These are phyloP conservation scores for Knufia petricola DNA, from an alignment of 2,329 filamentous ascomycete species.

Conservation along the genomic window DNA sequence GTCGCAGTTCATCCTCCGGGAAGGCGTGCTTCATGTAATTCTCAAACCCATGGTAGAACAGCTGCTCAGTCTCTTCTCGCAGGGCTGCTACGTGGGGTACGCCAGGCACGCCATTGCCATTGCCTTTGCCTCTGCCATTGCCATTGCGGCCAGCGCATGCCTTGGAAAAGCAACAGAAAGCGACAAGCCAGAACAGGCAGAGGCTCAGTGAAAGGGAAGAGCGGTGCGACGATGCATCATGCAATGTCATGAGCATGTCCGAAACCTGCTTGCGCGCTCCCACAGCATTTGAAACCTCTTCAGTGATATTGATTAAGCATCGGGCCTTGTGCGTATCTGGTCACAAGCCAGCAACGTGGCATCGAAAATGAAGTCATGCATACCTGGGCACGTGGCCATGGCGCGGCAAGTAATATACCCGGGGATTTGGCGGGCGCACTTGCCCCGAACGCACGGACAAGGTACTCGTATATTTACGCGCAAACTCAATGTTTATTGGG, in stretches of 20 bases:
- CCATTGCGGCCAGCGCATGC: neutral
- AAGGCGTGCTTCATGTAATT: constrained; percentile 93
- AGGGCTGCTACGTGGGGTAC: constrained; percentile 4
- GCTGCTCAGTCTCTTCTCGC: constrained; percentile 46
- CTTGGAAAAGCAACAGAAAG: neutral
- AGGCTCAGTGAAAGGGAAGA: neutral
- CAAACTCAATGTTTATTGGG: too few relatives aligned
- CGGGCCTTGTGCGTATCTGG: neutral
- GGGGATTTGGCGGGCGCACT: too few relatives aligned
- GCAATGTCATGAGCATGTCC: constrained; percentile 10
- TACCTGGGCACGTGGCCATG: neutral
- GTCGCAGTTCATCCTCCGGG: constrained; percentile 88
- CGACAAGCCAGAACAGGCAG: neutral
- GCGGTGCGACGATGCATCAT: constrained; percentile 9
- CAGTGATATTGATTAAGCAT: too few relatives aligned
- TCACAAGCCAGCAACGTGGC: neutral
- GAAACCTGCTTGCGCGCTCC: neutral
- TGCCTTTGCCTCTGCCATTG: too few relatives aligned
- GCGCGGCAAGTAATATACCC: too few relatives aligned
- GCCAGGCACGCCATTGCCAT: constrained; percentile 5
- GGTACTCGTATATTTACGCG: too few relatives aligned
- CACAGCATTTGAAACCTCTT: neutral
- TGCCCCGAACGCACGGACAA: too few relatives aligned
- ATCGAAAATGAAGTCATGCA: neutral
- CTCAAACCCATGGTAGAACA: constrained; percentile 95